phyloP scores from a whole-genome alignment of 345 rosid genomes.

The Limnanthes douglasii region DNA sequence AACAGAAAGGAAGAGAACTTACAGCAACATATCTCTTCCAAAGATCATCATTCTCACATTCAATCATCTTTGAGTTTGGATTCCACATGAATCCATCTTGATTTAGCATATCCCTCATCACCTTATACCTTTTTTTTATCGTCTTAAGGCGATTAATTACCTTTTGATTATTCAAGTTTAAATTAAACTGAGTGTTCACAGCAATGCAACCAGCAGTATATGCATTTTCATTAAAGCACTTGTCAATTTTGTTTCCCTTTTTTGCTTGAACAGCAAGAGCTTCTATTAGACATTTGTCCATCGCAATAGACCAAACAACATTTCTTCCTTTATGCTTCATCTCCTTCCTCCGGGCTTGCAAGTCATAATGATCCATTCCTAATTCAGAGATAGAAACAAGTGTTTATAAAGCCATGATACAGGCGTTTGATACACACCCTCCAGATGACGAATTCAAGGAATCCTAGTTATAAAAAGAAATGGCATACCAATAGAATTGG shows the following conservation, averaged over 20 bases:
- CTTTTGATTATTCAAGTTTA: slow-evolving; percentile 71
- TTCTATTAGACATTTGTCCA: slow-evolving; percentile 85
- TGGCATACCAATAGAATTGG: no score
- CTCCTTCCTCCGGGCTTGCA: slow-evolving; percentile 41
- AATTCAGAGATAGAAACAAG: slow-evolving; percentile 3
- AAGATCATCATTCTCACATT: slow-evolving; percentile 54
- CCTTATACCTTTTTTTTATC: slow-evolving; percentile 74
- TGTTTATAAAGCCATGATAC: no score
- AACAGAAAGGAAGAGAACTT: slow-evolving; percentile 16
- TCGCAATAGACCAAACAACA: slow-evolving; percentile 79
- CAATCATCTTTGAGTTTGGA: slow-evolving; percentile 47
- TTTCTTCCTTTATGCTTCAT: slow-evolving; percentile 81
- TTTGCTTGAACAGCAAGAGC: slow-evolving; percentile 71
- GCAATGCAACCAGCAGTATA: slow-evolving; percentile 68
- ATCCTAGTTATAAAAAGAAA: no score
- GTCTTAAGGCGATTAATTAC: slow-evolving; percentile 78
- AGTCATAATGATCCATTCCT: slow-evolving; percentile 60
- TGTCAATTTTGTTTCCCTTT: slow-evolving; percentile 71
- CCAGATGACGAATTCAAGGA: no score
- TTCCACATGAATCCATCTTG: slow-evolving; percentile 80
- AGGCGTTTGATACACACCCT: no score
- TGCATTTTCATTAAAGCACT: slow-evolving; percentile 68
- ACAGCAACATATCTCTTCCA: slow-evolving; percentile 77
- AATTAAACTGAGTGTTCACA: slow-evolving; percentile 49
- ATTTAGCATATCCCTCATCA: slow-evolving; percentile 58